A percentile compares a stretch with the other conserved stretches of the same genome.
phyloP scores from a whole-genome alignment of 805 yeast species.

The Lachancea lanzarotensis region DNA sequence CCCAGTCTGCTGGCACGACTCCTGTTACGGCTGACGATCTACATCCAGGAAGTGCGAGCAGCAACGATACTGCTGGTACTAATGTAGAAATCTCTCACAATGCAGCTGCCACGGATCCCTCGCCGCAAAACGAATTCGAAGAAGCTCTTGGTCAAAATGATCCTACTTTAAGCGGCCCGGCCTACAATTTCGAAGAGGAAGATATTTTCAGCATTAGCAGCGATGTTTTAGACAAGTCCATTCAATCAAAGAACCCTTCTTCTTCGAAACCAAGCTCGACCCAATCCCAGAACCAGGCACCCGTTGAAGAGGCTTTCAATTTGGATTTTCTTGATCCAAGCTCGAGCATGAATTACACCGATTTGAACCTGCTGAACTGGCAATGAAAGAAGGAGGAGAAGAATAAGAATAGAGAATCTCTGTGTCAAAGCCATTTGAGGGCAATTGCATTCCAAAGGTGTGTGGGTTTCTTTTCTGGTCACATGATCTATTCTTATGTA shows the following conservation, averaged over 20 bases:
- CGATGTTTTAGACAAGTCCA: conserved; percentile 6
- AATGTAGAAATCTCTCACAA: conserved; percentile 6
- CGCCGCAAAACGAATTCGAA: conserved; percentile 13
- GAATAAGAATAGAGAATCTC: too few relatives aligned
- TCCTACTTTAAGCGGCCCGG: conserved; percentile 9
- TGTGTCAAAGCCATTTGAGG: too few relatives aligned
- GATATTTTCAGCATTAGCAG: conserved; percentile 6
- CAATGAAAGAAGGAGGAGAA: conserved; percentile 15
- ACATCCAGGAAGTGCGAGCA: conserved; percentile 8
- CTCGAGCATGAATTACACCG: conserved; percentile 15
- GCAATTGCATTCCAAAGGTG: too few relatives aligned
- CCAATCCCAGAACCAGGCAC: conserved; percentile 1
- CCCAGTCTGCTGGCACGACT: conserved; percentile 13
- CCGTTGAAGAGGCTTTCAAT: conserved; percentile 11
- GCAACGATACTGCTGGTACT: conserved; percentile 10
- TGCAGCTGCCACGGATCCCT: conserved; percentile 10
- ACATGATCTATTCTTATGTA: too few relatives aligned
- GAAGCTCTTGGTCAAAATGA: conserved; percentile 10
- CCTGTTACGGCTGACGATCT: conserved; percentile 9
- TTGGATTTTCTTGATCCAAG: conserved; percentile 18
- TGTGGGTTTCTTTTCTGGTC: too few relatives aligned
- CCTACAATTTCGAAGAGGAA: conserved; percentile 9
- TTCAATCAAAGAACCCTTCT: conserved; percentile 3
- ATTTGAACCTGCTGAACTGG: conserved; percentile 26
- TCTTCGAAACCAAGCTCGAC: conserved; percentile 2